Evolutionary conservation across 352 stramenopile genomes (phyloP), one percentile per base, ranked within the genome.

Genomic region (Plasmopara viticola): DNA sequence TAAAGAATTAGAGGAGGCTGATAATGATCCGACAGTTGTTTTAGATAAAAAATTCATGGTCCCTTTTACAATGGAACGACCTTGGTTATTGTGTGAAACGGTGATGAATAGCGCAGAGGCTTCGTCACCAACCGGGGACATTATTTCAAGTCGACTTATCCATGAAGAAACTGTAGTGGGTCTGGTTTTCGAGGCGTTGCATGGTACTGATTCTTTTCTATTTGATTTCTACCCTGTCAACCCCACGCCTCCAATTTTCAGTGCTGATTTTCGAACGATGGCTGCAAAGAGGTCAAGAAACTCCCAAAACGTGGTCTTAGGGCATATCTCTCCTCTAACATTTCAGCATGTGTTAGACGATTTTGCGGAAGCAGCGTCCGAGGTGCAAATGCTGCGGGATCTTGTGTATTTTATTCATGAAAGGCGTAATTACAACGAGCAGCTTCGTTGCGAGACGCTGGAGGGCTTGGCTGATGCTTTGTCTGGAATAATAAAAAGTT

Each of bases 401-500:
- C 34, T 83, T 30, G 46, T 62, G 12, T 39, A 7, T 5, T 72
- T 72, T 53, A 46, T 68, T 39, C 42, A 56, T 10, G 45, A 48
- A 45, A 35, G n/a, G 4, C 43, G 46, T 39, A 37, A 48, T 12
- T 55, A 45, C 8, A 45, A 51, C 43, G 56, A 56, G 28, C 60
- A 66, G 1, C 42, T 60, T 5, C 45, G 49, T 28, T 74, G 68
- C 41, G 64, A 67, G 20, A 67, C 64, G 5, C 48, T 82, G 7
- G 73, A 88, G 64, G 74, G 78, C 2, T 46, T 86, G 9, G 68
- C 73, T 2, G 67, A 70, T n/a, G 65, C 72, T 17, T n/a, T 88
- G 2, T 56, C 63, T 0, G 44, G 55, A 48, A 28, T 82, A 12
- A 4, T 83, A 10, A 43, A 38, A 9, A 44, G 17, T 0, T 60